Percentiles rank a stretch among this genome's conserved stretches.
Conservation (phyloP, 2,329 filamentous ascomycete genomes). For the Penicillium sp. region DNA sequence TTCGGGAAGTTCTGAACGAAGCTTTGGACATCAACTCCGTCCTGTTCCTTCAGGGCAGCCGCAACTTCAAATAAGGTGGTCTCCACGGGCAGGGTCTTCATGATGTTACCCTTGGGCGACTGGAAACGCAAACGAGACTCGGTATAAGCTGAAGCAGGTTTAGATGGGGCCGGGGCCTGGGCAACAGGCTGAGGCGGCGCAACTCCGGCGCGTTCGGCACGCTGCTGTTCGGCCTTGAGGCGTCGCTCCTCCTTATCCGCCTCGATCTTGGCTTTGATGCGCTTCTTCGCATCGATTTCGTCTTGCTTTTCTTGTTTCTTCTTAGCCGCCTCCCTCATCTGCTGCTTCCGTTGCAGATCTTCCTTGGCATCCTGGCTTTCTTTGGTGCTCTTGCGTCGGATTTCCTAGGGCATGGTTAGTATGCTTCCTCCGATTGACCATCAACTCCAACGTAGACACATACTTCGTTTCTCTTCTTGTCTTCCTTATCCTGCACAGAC, state of each 20-base stretch:
- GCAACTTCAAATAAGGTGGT: conserved; percentile 93
- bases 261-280: conserved; percentile 90
- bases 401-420: conserved; percentile 48
- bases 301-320: conserved; percentile 87
- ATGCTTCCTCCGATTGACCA: not conserved
- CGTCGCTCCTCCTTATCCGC: conserved; percentile 89
- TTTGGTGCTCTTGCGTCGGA: conserved; percentile 82
- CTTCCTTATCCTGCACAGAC: conserved; percentile 73
- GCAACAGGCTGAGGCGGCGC: conserved; percentile 52
- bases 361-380: conserved; percentile 90
- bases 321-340: conserved; percentile 83
- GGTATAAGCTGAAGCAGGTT: conserved; percentile 70
- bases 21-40: conserved; percentile 67
- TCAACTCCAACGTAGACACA: conserved; percentile 1
- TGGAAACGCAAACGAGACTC: conserved; percentile 83
- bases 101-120: conserved; percentile 71
- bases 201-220: conserved; percentile 81
- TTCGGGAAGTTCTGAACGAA: conserved; percentile 87
- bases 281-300: conserved; percentile 81
- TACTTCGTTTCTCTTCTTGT: conserved; percentile 83
- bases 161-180: conserved; percentile 51
- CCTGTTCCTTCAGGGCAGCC: conserved; percentile 70
- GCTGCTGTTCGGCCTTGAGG: conserved; percentile 80
- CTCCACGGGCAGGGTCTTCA: conserved; percentile 85
- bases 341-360: conserved; percentile 82